Percentiles rank a stretch among this genome's conserved stretches.
Evolutionary conservation across 768 basidiomycete species (phyloP).

Genomic region (Kwoniella dejecticola): DNA sequence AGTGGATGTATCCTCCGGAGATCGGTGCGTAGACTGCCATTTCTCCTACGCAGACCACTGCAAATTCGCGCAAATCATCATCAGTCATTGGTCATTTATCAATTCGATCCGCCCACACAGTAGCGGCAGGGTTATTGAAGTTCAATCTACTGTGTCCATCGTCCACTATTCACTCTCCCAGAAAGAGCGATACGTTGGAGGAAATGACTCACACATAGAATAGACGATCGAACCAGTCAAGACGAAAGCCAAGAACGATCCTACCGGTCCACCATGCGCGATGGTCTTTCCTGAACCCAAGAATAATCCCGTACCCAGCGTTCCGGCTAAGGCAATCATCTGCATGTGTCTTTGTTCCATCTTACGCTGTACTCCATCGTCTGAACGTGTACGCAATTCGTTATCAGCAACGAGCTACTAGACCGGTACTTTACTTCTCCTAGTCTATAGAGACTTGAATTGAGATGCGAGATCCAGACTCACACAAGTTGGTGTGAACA

Average conservation of each 20-base stretch:
- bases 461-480: too few species aligned
- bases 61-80: conserved; percentile 64
- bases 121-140: too few species aligned
- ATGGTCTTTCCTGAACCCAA: conserved; percentile 35
- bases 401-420: background rate
- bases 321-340: conserved; percentile 39
- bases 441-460: too few species aligned
- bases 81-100: background rate
- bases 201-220: conserved; percentile 26
- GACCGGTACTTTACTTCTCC: background rate
- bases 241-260: conserved; percentile 30
- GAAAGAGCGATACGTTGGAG: too few species aligned
- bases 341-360: conserved; percentile 49
- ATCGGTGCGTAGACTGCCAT: conserved; percentile 80
- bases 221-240: conserved; percentile 32
- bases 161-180: too few species aligned
- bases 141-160: too few species aligned
- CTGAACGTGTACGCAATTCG: conserved; percentile 7
- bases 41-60: conserved; percentile 70
- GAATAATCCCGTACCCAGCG: conserved; percentile 31
- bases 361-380: conserved; percentile 69
- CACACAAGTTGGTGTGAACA: conserved; percentile 37
- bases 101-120: too few species aligned
- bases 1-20: conserved; percentile 71
- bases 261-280: conserved; percentile 37